Conservation (phyloP, 352 stramenopile species). For the Pythium coloratum region DNA sequence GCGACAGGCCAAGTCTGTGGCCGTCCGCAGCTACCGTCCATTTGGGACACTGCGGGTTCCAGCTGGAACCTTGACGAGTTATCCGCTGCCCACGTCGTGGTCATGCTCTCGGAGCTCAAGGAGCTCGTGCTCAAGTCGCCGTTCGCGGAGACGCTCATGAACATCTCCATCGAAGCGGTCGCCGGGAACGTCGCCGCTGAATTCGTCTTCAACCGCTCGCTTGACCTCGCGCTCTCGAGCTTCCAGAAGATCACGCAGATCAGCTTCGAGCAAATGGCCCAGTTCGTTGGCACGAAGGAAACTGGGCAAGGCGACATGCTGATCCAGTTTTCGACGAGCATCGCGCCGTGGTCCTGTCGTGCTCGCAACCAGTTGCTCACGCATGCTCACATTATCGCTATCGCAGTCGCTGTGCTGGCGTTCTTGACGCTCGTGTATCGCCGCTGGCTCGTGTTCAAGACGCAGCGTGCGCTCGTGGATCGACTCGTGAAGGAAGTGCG, state of each 20-base stretch:
- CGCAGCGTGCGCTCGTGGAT: conserved; percentile 51
- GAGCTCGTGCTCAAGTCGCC: conserved; percentile 39
- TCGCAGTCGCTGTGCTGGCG: conserved; percentile 28
- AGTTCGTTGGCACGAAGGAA: conserved; percentile 33
- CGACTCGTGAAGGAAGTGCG: conserved; percentile 72
- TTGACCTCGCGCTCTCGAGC: conserved; percentile 58
- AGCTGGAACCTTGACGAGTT: conserved; percentile 14
- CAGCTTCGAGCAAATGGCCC: conserved; percentile 16
- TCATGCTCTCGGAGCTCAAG: conserved; percentile 57
- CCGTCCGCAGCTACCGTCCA: conserved; percentile 33
- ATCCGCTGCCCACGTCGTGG: conserved; percentile 31
- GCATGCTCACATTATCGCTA: conserved; percentile 39
- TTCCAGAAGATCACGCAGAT: conserved; percentile 47
- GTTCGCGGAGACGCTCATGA: conserved; percentile 44
- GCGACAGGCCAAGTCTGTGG: conserved; percentile 38
- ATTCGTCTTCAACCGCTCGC: conserved; percentile 61
- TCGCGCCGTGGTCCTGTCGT: conserved; percentile 56
- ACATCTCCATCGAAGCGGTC: conserved; percentile 25
- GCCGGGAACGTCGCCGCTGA: conserved; percentile 30
- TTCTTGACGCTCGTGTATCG: conserved; percentile 34
- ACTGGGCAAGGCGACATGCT: conserved; percentile 31
- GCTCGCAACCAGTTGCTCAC: conserved; percentile 50
- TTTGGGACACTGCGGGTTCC: conserved; percentile 3
- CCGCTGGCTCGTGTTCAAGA: conserved; percentile 41
- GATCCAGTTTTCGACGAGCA: conserved; percentile 42